Conservation (phyloP, 495 filamentous ascomycete genomes). For the Antarctomyces pellizariae region DNA sequence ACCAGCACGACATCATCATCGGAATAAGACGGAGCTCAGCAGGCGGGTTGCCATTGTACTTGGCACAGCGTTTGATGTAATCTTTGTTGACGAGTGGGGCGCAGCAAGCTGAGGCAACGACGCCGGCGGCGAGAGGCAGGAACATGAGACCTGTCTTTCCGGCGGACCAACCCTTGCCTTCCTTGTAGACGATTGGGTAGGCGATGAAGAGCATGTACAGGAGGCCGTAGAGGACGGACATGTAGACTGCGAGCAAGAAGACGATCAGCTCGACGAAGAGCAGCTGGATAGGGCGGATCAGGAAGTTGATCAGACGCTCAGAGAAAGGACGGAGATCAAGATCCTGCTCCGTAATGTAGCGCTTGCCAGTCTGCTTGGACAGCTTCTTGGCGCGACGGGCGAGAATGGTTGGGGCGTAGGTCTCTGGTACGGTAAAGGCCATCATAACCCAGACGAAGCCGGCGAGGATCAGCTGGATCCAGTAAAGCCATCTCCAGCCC, state of each 20-base stretch:
- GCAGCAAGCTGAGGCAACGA: constrained; percentile 37
- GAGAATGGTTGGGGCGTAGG: constrained; percentile 52
- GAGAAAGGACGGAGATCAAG: constrained; percentile 40
- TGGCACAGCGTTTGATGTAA: constrained; percentile 35
- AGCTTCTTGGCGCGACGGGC: constrained; percentile 39
- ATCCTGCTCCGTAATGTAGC: constrained; percentile 48
- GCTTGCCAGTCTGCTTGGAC: constrained; percentile 37
- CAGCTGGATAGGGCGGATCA: constrained; percentile 57
- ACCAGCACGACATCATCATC: constrained; percentile 72
- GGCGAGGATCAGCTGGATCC: constrained; percentile 52
- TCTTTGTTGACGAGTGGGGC: constrained; percentile 52
- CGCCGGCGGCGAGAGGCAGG: constrained; percentile 46
- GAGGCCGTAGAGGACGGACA: constrained; percentile 27
- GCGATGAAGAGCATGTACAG: constrained; percentile 46
- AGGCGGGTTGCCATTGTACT: constrained; percentile 43
- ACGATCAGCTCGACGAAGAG: constrained; percentile 63
- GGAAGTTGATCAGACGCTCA: constrained; percentile 39
- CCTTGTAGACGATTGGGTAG: constrained; percentile 58
- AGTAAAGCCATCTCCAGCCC: constrained; percentile 74
- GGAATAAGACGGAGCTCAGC: constrained; percentile 56
- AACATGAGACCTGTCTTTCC: constrained; percentile 63
- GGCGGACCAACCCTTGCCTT: constrained; percentile 47
- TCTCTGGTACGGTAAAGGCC: constrained; percentile 62
- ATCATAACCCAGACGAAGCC: constrained; percentile 43
- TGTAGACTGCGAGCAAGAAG: constrained; percentile 40